Evolutionary conservation across 257 asterid genomes (phyloP).

Genomic region (Vinca minor): DNA sequence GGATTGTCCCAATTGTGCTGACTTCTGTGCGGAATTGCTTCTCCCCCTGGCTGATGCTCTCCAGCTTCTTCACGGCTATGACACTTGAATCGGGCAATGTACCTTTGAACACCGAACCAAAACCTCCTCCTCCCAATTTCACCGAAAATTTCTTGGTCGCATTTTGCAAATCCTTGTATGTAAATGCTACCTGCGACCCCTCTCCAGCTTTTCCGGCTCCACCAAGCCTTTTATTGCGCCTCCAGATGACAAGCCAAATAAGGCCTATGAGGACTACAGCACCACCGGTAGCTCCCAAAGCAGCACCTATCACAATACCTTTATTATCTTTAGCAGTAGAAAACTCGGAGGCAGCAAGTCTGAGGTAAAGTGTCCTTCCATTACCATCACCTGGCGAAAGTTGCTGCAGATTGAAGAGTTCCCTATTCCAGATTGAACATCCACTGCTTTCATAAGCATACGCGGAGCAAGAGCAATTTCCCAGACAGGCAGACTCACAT

Average conservation of each 20-base stretch:
- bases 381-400: conserved; percentile 18
- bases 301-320: conserved; percentile 25
- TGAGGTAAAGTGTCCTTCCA: conserved; percentile 22
- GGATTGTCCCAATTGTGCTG: conserved; percentile 50
- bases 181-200: conserved; percentile 34
- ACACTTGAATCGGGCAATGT: conserved; percentile 34
- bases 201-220: conserved; percentile 19
- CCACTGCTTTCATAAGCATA: conserved; percentile 22
- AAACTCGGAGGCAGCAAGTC: conserved; percentile 30
- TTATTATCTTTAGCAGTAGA: conserved; percentile 16
- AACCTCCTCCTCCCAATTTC: conserved; percentile 48
- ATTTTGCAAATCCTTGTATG: conserved; percentile 28
- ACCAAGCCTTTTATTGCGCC: conserved; percentile 11
- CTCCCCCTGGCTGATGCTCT: conserved; percentile 46
- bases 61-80: conserved; percentile 47
- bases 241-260: conserved; percentile 18
- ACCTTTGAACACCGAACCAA: conserved; percentile 48
- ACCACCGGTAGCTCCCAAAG: conserved; percentile 28
- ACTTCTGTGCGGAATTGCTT: conserved; percentile 53
- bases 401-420: conserved; percentile 18
- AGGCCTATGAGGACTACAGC: conserved; percentile 17
- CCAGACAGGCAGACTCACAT: conserved; percentile 34
- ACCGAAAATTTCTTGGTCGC: conserved; percentile 44
- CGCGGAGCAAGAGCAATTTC: conserved; percentile 40
- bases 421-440: conserved; percentile 15